Conservation (phyloP, 2,329 filamentous ascomycete species). For the Beauveria sp. region DNA sequence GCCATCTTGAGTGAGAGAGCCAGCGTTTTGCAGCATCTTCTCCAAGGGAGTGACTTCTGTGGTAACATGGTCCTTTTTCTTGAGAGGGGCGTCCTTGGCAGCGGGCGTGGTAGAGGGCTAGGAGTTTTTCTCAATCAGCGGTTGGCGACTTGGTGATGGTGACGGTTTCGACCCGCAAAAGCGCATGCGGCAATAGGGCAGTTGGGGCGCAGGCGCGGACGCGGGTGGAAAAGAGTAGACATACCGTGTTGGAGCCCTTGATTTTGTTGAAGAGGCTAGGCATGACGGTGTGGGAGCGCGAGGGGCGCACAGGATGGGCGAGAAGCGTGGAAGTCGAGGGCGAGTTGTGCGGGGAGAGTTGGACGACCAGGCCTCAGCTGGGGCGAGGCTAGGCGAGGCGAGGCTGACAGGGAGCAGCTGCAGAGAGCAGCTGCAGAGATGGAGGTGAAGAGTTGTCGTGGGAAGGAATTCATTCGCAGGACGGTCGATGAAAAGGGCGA, state of each 20-base stretch:
- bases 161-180: slow-evolving; percentile 7
- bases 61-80: slow-evolving; percentile 51
- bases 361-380: slow-evolving; percentile 3
- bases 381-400: slow-evolving; percentile 2
- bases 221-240: slow-evolving; percentile 22
- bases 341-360: neutral
- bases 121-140: slow-evolving; percentile 26
- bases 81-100: slow-evolving; percentile 38
- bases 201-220: neutral
- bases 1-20: slow-evolving; percentile 74
- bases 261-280: slow-evolving; percentile 53
- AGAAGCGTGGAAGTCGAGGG: slow-evolving; percentile 9
- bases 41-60: slow-evolving; percentile 55
- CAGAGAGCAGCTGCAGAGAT: neutral
- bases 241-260: slow-evolving; percentile 47
- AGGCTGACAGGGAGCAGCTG: slow-evolving; percentile 5
- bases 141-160: slow-evolving; percentile 8
- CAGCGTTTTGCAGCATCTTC: slow-evolving; percentile 75
- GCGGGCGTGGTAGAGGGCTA: slow-evolving; percentile 37
- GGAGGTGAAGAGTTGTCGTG: neutral
- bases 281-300: slow-evolving; percentile 31
- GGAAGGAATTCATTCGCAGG: neutral
- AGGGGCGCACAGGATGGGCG: slow-evolving; percentile 16
- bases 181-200: slow-evolving; percentile 18
- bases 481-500: neutral